Conservation (phyloP, 2,329 filamentous ascomycete genomes). For the Exutisphaerella laricina region DNA sequence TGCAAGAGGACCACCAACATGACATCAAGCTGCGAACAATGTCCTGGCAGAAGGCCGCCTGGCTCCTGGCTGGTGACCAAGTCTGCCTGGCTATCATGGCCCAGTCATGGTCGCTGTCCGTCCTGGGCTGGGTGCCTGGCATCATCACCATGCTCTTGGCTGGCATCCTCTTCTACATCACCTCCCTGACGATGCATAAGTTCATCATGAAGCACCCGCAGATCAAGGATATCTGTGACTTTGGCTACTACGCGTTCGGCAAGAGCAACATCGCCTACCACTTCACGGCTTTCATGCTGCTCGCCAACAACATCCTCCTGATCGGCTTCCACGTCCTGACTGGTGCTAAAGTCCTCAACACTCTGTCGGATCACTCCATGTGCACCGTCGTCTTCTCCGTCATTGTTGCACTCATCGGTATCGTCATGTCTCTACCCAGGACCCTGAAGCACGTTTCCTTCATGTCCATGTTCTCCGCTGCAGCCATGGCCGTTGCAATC, state of each 20-base stretch:
- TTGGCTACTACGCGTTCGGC: conserved; percentile 46
- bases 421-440: conserved; percentile 43
- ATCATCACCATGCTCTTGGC: conserved; percentile 45
- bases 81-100: conserved; percentile 50
- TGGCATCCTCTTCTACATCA: conserved; percentile 46
- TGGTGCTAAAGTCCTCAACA: conserved; percentile 47
- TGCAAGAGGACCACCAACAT: conserved; percentile 40
- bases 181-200: conserved; percentile 48
- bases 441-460: conserved; percentile 46
- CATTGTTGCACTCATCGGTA: conserved; percentile 44
- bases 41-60: conserved; percentile 50
- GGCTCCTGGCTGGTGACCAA: conserved; percentile 45
- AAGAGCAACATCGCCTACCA: conserved; percentile 41
- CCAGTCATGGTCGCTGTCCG: conserved; percentile 47
- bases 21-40: conserved; percentile 51
- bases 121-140: conserved; percentile 45
- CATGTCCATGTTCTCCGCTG: conserved; percentile 48
- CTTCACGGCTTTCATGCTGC: conserved; percentile 44
- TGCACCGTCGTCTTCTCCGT: conserved; percentile 48
- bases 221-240: conserved; percentile 48
- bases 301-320: conserved; percentile 49
- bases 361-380: conserved; percentile 44
- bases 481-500: conserved; percentile 46
- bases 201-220: conserved; percentile 50
- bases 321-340: conserved; percentile 49